Base-by-base conservation (phyloP, 371 early-diverging fungal species). In the Rhizopus delemar region DNA sequence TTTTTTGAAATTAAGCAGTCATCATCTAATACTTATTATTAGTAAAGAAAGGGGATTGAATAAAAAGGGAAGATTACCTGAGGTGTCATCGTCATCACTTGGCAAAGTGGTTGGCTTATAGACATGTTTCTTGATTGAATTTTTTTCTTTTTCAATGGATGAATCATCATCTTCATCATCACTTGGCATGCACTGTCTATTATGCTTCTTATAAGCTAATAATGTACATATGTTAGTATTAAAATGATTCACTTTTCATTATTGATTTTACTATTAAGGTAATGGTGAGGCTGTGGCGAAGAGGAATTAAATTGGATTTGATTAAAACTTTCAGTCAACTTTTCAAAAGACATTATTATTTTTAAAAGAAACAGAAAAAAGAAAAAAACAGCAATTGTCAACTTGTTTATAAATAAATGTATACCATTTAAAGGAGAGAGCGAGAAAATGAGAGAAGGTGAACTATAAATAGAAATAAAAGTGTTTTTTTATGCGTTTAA, bases 111-210 rank as follows among this genome's bases (percentile, higher is more conserved):
- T 22, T 22, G 22, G 22, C 22, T 22, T 39, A 39, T 39, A 12
- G 12, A 39, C 46, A 46, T 15, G 22, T 41, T 16, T 28, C 46
- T n/a, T 46, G 8, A 0, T 9, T 13, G 15, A 34, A 35, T 41
- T 39, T 22, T 46, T 46, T 43, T 41, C 34, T 32, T 28, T 32
- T 56, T 41, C 48, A 51, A n/a, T n/a, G 39, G 53, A 32, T 5
- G 33, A 50, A 16, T 60, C 53, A 34, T 56, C 61, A 45, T 63
- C 75, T 66, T 77, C 77, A 36, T 77, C 74, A 55, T 77, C 77
- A 31, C 72, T 74, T 28, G 74, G 72, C 39, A 74, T 48, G 39
- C 46, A 48, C 41, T 28, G 32, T 45, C 51, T 38, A 51, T 22
- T 22, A 43, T 39, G 39, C 31, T 53, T 38, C 12, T n/a, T 46